These are phyloP conservation scores for Camelina neglecta DNA, from an alignment of 345 rosid genomes.

Conservation along the genomic window DNA sequence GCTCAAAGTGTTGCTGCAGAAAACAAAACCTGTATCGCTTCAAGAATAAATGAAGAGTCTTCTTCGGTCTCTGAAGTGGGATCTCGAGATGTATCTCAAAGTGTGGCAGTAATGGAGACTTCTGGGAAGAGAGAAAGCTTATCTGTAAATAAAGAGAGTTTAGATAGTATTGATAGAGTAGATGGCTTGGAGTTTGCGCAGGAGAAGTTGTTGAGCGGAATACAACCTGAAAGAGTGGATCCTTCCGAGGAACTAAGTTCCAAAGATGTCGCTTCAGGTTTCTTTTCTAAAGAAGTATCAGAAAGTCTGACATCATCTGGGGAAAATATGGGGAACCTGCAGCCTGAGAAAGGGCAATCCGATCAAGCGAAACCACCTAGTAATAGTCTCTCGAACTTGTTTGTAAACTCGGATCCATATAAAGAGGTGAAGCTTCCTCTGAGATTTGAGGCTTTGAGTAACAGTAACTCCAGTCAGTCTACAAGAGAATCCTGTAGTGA, in stretches of 20 bases:
- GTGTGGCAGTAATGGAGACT: conserved; percentile 8
- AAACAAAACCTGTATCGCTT: neutral
- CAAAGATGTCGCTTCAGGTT: conserved; percentile 14
- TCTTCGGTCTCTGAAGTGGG: conserved; percentile 1
- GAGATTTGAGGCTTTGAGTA: conserved; percentile 14
- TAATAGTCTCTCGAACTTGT: conserved; percentile 11
- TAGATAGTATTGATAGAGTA: conserved; percentile 20
- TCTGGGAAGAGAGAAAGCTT: conserved; percentile 10
- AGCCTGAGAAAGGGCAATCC: neutral
- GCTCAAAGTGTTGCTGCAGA: conserved; percentile 26
- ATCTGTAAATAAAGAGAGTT: conserved; percentile 10
- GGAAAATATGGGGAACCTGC: conserved; percentile 9
- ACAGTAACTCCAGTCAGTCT: conserved; percentile 3
- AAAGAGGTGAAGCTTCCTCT: conserved; percentile 18
- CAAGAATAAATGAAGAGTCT: neutral
- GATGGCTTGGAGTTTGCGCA: conserved; percentile 16
- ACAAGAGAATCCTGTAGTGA: conserved; percentile 14
- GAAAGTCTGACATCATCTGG: conserved; percentile 1
- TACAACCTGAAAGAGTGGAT: conserved; percentile 7
- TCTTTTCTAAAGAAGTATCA: conserved; percentile 3
- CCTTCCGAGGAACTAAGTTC: neutral
- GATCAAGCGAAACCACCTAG: neutral
- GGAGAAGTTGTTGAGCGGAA: conserved; percentile 22
- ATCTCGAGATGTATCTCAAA: conserved; percentile 27
- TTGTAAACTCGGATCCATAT: conserved; percentile 2